Base-by-base conservation (phyloP, 1,284 basidiomycete species). In the Termitomyces sp. region DNA sequence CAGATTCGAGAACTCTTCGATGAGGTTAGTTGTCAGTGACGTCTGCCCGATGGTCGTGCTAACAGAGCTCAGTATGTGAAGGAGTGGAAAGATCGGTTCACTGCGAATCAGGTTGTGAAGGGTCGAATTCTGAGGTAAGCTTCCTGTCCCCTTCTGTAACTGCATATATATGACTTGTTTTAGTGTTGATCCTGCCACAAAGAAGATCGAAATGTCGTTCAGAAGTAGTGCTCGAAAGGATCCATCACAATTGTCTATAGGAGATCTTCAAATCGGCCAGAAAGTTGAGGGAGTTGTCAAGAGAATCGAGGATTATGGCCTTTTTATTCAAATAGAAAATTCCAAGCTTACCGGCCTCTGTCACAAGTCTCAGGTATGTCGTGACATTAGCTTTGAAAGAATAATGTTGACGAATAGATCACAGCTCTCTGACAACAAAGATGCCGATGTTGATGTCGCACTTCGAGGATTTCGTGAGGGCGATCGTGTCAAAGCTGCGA, bases 1-100 rank as follows among this genome's bases (percentile, higher is more conserved):
- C 93, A 96, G 71, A 98, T 98, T 67, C 88, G 83, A 66, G 93
- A 97, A 70, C 78, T 97, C 30, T 92, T 96, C 67, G 88, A 95
- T 67, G 86, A 92, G 65, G 92, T 93, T 57, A 53, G 82, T 64
- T 37, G n/a, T 31, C 13, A 4, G 28, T 2, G 21, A 26, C 34
- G 18, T 44, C 26, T 43, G 41, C 46, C 7, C 30, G 33, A 37
- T 30, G 37, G 35, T 31, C 49, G 5, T 26, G 21, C 45, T 21
- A 5, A 50, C 31, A 50, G 16, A 18, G 40, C 62, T 46, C 61
- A 95, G 90, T 97, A 83, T 68, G 83, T 97, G 60, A 96, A 97
- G 70, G 95, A 98, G 49, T 99, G 96, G 95, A 88, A 95, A 71
- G 72, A 78, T 33, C 80, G 78, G 4, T 98, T 98, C 69, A 73